A percentile compares a stretch with the other conserved stretches of the same genome.
Evolutionary conservation across 2,329 filamentous ascomycete genomes (phyloP).

Genomic region (Aspergillus hortae): DNA sequence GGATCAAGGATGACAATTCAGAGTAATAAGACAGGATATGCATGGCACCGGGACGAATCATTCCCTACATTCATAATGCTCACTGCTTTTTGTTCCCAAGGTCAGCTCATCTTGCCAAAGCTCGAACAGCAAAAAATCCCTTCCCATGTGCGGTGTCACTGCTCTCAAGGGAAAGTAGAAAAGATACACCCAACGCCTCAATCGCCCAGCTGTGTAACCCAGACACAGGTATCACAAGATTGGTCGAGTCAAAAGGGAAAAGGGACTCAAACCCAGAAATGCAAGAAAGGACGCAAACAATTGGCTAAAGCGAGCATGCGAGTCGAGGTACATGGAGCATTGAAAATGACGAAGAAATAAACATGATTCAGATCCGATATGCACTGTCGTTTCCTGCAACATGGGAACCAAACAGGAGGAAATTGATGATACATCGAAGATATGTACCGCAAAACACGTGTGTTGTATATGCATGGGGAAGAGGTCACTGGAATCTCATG

Average conservation of each 20-base stretch:
- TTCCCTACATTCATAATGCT: not conserved
- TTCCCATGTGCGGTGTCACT: not conserved
- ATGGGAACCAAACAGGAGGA: conserved; percentile 12
- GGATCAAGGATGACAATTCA: not conserved
- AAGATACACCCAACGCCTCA: conserved; percentile 16
- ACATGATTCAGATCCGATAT: conserved; percentile 9
- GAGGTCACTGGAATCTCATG: conserved; percentile 9
- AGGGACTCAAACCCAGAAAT: conserved; percentile 13
- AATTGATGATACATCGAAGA: conserved; percentile 29
- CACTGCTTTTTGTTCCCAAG: not conserved
- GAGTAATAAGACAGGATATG: conserved; percentile 1
- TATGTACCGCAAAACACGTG: conserved; percentile 16
- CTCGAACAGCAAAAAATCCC: not conserved
- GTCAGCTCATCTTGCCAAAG: not conserved
- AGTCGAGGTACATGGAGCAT: not conserved
- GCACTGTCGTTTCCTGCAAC: conserved; percentile 3
- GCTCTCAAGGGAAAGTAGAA: conserved; percentile 2
- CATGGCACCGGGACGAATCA: not conserved
- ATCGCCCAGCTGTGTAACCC: conserved; percentile 23
- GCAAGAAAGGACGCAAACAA: conserved; percentile 6
- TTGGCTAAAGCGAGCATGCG: not conserved
- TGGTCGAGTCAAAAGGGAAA: conserved; percentile 11
- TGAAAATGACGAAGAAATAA: not conserved
- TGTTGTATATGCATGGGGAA: conserved; percentile 28
- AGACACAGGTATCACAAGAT: conserved; percentile 23